Evolutionary conservation across 2,329 filamentous ascomycete genomes (phyloP), one percentile per base, ranked within the genome.

Genomic region (Zymoseptoria ardabiliae): DNA sequence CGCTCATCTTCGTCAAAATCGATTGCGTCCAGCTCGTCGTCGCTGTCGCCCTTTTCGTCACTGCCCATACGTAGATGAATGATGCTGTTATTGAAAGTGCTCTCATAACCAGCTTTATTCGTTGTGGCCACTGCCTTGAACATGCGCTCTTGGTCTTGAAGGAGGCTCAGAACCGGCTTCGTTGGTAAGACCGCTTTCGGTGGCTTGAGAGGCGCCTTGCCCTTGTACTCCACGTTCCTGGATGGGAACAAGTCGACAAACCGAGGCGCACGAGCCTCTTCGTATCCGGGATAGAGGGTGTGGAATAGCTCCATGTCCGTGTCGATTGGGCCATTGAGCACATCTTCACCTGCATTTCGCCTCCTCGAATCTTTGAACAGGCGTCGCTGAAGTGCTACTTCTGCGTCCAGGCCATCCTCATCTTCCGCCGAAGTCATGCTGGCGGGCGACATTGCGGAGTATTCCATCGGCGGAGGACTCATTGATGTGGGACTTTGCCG

Each of bases 161-260:
- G 88, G 35, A 97, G 78, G 62, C 99, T 94, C 13, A 99, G 80
- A 62, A 85, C 91, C 58, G 96, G 81, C 74, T 99, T 99, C 20
- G 88, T 92, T 0, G 91, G 91, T 4, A 91, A 82, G 3, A 97
- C 81, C 17, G 90, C 81, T 74, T 92, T 94, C 0, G 91, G 90
- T 49, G 86, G 86, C 74, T 91, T 96, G 1, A 81, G 65, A 0
- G 92, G 91, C 48, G 85, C 84, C 74, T 96, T 94, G 58, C 88
- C 87, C 62, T 89, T 82, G 74, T 89, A 93, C 57, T 85, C 81
- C 1, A 91, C 88, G 66, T 86, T 86, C 72, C 92, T 91, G 5
- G 88, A 86, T 2, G 90, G 90, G 41, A 99, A 84, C 5, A 97
- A 79, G 61, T 91, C 86, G 68, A 90, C 88, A 78, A 92, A 97